Evolutionary conservation across 2,329 filamentous ascomycete species (phyloP).

Genomic region (Trichoderma sp.): DNA sequence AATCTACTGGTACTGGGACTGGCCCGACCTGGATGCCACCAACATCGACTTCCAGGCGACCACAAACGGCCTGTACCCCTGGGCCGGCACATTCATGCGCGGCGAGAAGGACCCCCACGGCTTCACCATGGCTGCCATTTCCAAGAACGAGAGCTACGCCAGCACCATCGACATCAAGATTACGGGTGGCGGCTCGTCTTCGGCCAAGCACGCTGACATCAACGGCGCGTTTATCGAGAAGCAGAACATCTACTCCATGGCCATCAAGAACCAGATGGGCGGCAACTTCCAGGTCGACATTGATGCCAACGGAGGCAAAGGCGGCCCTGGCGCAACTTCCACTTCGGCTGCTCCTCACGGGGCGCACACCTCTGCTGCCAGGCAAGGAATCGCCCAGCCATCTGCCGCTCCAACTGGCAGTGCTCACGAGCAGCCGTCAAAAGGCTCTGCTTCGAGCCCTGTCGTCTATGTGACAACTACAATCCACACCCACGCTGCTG

Average conservation of each 20-base stretch:
- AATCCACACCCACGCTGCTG: slow-evolving; percentile 4
- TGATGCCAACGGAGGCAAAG: slow-evolving; percentile 29
- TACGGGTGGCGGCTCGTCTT: slow-evolving; percentile 29
- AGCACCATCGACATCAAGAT: slow-evolving; percentile 47
- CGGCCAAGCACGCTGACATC: slow-evolving; percentile 28
- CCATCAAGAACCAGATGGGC: slow-evolving; percentile 48
- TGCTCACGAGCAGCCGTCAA: slow-evolving; percentile 27
- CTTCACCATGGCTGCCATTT: slow-evolving; percentile 40
- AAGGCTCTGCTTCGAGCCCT: not conserved
- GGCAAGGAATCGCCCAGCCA: not conserved
- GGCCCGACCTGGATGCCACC: slow-evolving; percentile 62
- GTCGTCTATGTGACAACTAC: slow-evolving; percentile 8
- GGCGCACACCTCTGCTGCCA: not conserved
- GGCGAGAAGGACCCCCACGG: slow-evolving; percentile 42
- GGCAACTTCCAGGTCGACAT: slow-evolving; percentile 50
- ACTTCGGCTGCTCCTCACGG: slow-evolving; percentile 24
- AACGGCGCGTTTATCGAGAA: slow-evolving; percentile 38
- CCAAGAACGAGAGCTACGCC: slow-evolving; percentile 45
- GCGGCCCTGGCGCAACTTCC: slow-evolving; percentile 25
- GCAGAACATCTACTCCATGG: slow-evolving; percentile 47
- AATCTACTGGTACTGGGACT: slow-evolving; percentile 97
- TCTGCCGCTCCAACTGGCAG: slow-evolving; percentile 37
- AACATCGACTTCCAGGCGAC: slow-evolving; percentile 45
- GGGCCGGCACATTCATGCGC: slow-evolving; percentile 45
- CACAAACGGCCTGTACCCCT: slow-evolving; percentile 45